Evolutionary conservation across 2,329 filamentous ascomycete species (phyloP).

Genomic region (Fusarium sp.): DNA sequence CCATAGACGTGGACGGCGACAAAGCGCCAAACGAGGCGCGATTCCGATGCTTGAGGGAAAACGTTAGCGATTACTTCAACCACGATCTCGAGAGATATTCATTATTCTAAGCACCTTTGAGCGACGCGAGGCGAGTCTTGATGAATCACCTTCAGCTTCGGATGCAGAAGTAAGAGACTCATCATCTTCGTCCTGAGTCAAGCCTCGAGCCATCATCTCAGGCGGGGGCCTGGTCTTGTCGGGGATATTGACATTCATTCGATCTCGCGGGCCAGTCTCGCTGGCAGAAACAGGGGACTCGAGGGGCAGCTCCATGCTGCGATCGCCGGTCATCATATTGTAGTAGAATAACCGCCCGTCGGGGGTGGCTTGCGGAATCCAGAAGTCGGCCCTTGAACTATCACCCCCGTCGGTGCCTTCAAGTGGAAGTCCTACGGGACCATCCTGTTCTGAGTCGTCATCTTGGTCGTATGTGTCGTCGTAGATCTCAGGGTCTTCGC

Average conservation of each 20-base stretch:
- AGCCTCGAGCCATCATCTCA: conserved; percentile 90
- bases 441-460: conserved; percentile 74
- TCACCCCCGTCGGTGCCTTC: conserved; percentile 75
- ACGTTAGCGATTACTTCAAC: conserved; percentile 28
- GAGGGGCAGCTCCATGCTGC: conserved; percentile 93
- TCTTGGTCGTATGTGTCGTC: conserved; percentile 79
- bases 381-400: conserved; percentile 93
- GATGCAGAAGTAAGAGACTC: conserved; percentile 89
- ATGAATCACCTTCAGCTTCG: conserved; percentile 84
- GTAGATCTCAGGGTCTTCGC: conserved; percentile 75
- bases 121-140: conserved; percentile 76
- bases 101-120: conserved; percentile 72
- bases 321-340: conserved; percentile 97
- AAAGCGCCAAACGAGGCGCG: conserved; percentile 81
- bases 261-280: conserved; percentile 89
- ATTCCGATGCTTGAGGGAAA: conserved; percentile 65
- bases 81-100: not conserved
- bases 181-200: conserved; percentile 88
- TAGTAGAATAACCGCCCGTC: conserved; percentile 97
- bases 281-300: conserved; percentile 87
- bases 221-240: conserved; percentile 91
- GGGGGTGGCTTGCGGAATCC: conserved; percentile 97
- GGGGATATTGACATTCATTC: conserved; percentile 89
- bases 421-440: conserved; percentile 74
- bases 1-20: conserved; percentile 91